A percentile compares a stretch with the other conserved stretches of the same genome.
phyloP scores from a whole-genome alignment of 345 rosid genomes.

The Aegle marmelos region DNA sequence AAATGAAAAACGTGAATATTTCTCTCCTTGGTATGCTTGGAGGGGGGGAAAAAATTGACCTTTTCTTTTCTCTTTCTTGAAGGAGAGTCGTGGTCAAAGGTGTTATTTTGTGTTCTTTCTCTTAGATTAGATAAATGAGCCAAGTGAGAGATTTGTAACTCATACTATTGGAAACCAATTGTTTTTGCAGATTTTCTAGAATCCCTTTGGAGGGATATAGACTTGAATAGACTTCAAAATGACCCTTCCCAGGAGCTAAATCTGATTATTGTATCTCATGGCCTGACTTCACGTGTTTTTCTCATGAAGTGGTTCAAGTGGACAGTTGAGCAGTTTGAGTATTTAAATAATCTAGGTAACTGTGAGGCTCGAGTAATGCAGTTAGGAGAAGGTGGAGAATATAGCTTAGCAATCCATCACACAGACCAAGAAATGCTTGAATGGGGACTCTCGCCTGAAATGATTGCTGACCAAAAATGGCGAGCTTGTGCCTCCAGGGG shows the following conservation, averaged over 20 bases:
- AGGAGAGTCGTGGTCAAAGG: neutral
- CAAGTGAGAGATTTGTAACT: neutral
- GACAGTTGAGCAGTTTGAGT: slow-evolving; percentile 88
- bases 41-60: neutral
- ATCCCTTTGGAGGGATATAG: slow-evolving; percentile 97
- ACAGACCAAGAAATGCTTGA: slow-evolving; percentile 64
- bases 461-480: slow-evolving; percentile 89
- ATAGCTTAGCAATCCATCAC: slow-evolving; percentile 85
- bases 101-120: neutral
- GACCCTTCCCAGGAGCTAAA: slow-evolving; percentile 66
- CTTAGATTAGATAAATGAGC: neutral
- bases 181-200: slow-evolving; percentile 74
- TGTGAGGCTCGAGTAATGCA: slow-evolving; percentile 82
- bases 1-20: no score
- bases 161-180: neutral
- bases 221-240: slow-evolving; percentile 65
- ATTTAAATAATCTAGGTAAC: slow-evolving; percentile 65
- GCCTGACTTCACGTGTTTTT: slow-evolving; percentile 78
- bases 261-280: slow-evolving; percentile 80
- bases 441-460: slow-evolving; percentile 86
- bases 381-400: slow-evolving; percentile 74
- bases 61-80: neutral
- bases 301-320: slow-evolving; percentile 99
- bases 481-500: slow-evolving; percentile 51
- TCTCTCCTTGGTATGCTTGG: neutral